phyloP scores from a whole-genome alignment of 2,329 filamentous ascomycete species.

The Colletotrichum incanum region DNA sequence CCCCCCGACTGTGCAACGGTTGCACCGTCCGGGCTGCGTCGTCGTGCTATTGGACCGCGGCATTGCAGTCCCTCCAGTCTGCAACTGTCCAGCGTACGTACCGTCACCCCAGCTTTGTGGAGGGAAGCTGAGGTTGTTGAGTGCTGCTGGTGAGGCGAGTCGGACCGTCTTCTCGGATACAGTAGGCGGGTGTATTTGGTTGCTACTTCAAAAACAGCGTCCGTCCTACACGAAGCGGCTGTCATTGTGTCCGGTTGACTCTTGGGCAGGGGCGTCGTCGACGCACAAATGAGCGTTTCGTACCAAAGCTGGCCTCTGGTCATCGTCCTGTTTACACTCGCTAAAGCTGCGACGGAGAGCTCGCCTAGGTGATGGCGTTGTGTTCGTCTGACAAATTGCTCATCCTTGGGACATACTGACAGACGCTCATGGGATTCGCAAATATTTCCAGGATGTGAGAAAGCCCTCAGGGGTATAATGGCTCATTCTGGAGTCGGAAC shows the following conservation, averaged over 20 bases:
- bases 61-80: slow-evolving; percentile 8
- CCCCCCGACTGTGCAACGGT: slow-evolving; percentile 29
- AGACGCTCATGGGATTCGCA: neutral
- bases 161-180: too few species aligned
- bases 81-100: slow-evolving; percentile 13
- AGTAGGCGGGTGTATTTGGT: too few species aligned
- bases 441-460: neutral
- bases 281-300: neutral
- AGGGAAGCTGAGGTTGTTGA: neutral
- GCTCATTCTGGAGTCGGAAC: neutral
- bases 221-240: neutral
- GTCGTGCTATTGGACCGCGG: slow-evolving; percentile 7
- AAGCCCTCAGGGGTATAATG: neutral
- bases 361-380: neutral
- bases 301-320: neutral
- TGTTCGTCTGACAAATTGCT: neutral
- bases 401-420: neutral
- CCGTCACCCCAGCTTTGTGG: neutral
- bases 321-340: neutral
- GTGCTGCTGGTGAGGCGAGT: too few species aligned
- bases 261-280: neutral
- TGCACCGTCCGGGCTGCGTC: slow-evolving; percentile 2
- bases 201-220: too few species aligned
- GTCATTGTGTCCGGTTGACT: neutral
- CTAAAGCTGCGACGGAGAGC: too few species aligned